phyloP scores from a whole-genome alignment of 208 protist species.

The Leishmania aethiopica region DNA sequence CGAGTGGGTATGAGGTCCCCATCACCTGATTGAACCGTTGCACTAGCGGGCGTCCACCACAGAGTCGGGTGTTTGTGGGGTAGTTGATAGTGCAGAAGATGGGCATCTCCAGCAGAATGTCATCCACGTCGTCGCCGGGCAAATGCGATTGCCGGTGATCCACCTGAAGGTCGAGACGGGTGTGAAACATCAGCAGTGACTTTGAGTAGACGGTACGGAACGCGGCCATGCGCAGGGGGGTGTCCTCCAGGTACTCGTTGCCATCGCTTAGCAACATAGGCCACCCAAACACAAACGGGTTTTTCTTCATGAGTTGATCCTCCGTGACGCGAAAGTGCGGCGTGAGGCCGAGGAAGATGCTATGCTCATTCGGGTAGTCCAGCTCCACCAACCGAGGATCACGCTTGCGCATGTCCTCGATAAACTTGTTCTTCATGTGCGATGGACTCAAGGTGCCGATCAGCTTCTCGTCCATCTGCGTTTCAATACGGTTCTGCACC shows the following conservation, averaged over 20 bases:
- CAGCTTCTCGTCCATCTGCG: constrained; percentile 72
- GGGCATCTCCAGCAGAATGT: constrained; percentile 86
- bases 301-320: constrained; percentile 87
- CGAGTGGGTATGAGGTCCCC: constrained; percentile 83
- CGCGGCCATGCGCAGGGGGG: constrained; percentile 73
- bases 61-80: constrained; percentile 81
- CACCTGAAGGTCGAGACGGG: constrained; percentile 85
- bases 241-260: constrained; percentile 85
- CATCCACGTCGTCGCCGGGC: constrained; percentile 70
- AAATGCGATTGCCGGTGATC: constrained; percentile 73
- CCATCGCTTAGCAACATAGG: constrained; percentile 89
- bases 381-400: constrained; percentile 78
- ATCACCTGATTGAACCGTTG: constrained; percentile 92
- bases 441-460: constrained; percentile 74
- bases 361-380: constrained; percentile 84
- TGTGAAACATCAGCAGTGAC: constrained; percentile 87
- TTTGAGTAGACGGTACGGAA: constrained; percentile 92
- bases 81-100: constrained; percentile 91
- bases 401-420: constrained; percentile 88
- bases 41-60: constrained; percentile 82
- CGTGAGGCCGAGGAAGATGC: constrained; percentile 84
- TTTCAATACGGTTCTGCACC: constrained; percentile 83
- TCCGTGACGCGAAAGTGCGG: constrained; percentile 84
- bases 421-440: constrained; percentile 85
- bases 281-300: constrained; percentile 94